Evolutionary conservation across 2,329 filamentous ascomycete genomes (phyloP), one percentile per base, ranked within the genome.

Genomic region (Colletotrichum chrysophilum): DNA sequence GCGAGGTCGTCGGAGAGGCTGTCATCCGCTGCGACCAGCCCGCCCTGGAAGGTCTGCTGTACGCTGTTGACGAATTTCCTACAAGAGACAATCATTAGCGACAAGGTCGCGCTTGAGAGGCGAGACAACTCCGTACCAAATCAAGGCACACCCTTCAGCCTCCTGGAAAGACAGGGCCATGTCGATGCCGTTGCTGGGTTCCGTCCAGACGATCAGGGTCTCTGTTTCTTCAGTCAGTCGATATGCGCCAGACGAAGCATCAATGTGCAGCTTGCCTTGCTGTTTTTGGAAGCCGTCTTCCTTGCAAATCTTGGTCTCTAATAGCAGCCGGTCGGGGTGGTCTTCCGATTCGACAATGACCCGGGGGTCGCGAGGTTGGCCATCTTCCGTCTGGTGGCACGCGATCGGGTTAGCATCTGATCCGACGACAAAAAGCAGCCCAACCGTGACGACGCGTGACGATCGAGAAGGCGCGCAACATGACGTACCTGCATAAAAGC

Each of bases 111-210:
- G n/a, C n/a, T 24, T 32, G 16, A 12, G n/a, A 43, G 78, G 70
- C 75, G 28, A 69, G 77, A 62, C 48, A 32, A 34, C 34, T 48
- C 83, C 87, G 83, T 81, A 97, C 97, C 97, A 99, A 84, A 99
- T 98, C 77, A 93, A 89, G 24, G 94, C 92, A 85, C 97, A 99
- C 61, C 96, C 97, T 79, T 98, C 97, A 4, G 96, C 94, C 87
- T 99, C 97, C 85, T 99, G 97, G 82, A 99, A 99, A 83, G 96
- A 98, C 78, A 99, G 90, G 58, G 97, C 97, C 97, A 99, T 98
- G 83, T 99, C 97, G 71, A 96, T 93, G 74, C 94, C 94, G 86
- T 93, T 97, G 75, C 83, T 86, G 5, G 93, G 91, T 83, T 98
- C 97, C 52, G 96, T 98, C 97, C 97, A 99, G 76, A 99, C 96